A percentile compares a stretch with the other conserved stretches of the same genome.
phyloP scores from a whole-genome alignment of 345 rosid species.

The Acer negundo region DNA sequence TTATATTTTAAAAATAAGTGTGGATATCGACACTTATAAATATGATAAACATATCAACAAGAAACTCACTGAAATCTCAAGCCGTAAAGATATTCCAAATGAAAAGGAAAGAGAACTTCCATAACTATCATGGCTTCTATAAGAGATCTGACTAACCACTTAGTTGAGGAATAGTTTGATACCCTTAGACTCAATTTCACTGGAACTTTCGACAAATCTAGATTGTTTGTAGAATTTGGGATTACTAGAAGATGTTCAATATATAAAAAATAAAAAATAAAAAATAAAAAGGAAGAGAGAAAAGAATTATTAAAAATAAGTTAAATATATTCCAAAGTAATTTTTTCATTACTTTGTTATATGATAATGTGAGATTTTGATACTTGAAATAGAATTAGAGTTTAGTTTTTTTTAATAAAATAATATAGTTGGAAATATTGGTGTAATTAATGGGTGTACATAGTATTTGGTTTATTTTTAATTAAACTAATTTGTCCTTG shows the following conservation, averaged over 20 bases:
- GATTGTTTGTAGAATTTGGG: background rate
- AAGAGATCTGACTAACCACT: background rate
- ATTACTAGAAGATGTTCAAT: background rate
- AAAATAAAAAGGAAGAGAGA: background rate
- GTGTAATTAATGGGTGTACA: no score
- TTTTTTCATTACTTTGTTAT: no score
- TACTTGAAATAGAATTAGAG: no score
- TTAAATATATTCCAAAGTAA: background rate
- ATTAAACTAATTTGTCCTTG: no score
- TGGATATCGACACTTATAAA: no score
- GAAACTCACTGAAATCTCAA: conserved; percentile 9
- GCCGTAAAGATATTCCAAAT: background rate
- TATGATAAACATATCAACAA: no score
- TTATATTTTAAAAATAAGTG: no score
- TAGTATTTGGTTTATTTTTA: no score
- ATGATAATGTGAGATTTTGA: no score
- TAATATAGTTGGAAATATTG: no score
- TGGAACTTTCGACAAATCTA: background rate
- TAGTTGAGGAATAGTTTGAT: background rate
- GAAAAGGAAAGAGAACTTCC: background rate
- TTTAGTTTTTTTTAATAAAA: no score
- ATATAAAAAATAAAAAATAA: background rate
- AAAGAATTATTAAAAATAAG: background rate
- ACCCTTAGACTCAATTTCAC: background rate
- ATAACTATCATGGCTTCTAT: background rate